Base-by-base conservation (phyloP, 164 flowering plant species). In the Warburgia ugandensis region DNA sequence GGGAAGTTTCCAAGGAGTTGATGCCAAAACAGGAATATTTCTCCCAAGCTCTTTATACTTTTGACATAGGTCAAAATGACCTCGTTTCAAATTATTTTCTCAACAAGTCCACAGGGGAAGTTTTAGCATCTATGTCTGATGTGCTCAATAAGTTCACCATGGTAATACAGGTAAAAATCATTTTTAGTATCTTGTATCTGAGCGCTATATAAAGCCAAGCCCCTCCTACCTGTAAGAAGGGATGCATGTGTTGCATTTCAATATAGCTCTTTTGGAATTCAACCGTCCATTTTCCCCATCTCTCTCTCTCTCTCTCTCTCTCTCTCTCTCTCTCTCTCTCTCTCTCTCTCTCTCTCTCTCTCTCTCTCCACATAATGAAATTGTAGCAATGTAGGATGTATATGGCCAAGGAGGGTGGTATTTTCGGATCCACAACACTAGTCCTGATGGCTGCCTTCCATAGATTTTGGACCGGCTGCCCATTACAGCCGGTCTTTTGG, bases 361-460 rank as follows among this genome's bases (percentile, higher is more conserved):
- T 4, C 43, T 5, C n/a, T n/a, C n/a, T n/a, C 20, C 12, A 2
- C 5, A 17, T 10, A 12, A 3, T 19, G 5, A 22, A 16, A 8
- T 12, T 53, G 17, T 10, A 20, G 22, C 12, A 10, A 5, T 22
- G 48, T 65, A 76, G 80, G 2, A 40, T 11, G 48, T 73, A n/a
- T 71, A 77, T 43, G 48, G 11, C 27, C 54, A 45, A 59, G 86
- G 86, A 14, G 86, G 75, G 6, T 65, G 83, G 36, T 67, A 48
- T 5, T 77, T 77, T 55, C 75, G 82, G 86, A 69, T 80, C 45
- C 83, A 77, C 64, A 80, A 80, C 45, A 80, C 86, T 4, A 80
- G 83, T 0, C 80, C 82, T 4, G 52, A 77, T 2, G 83, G 82
- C 12, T 77, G 86, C 59, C 65, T 74, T 12, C 70, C 82, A 0